phyloP scores from a whole-genome alignment of 352 stramenopile species.

The Globisporangium yorkense region DNA sequence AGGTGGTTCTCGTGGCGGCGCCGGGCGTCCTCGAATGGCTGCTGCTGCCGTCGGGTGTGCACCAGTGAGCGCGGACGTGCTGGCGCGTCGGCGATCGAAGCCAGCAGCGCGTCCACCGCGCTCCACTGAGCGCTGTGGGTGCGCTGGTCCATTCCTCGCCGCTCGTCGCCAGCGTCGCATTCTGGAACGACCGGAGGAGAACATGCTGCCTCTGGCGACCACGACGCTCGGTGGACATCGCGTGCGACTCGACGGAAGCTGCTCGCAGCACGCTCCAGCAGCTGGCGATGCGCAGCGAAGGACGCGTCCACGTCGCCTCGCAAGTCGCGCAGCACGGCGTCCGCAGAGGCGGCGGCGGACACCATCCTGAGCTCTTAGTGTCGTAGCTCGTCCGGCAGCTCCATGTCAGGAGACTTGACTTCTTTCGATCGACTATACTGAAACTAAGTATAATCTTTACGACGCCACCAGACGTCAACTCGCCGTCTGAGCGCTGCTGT shows the following conservation, averaged over 20 bases:
- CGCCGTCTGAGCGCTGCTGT: too few species aligned
- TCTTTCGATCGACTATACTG: too few species aligned
- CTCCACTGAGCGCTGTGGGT: not conserved
- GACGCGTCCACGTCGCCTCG: constrained; percentile 7
- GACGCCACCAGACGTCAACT: too few species aligned
- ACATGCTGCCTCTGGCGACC: too few species aligned
- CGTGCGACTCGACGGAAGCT: not conserved
- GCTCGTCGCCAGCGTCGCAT: not conserved
- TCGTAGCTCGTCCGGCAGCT: too few species aligned
- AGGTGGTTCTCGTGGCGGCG: not conserved
- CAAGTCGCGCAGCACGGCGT: constrained; percentile 5
- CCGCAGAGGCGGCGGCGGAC: not conserved
- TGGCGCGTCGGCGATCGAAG: constrained; percentile 1
- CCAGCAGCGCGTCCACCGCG: not conserved
- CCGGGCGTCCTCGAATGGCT: not conserved
- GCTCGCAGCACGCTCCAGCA: constrained; percentile 1
- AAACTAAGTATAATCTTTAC: too few species aligned
- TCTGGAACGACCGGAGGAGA: too few species aligned
- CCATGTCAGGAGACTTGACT: too few species aligned
- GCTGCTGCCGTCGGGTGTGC: too few species aligned
- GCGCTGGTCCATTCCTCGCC: too few species aligned
- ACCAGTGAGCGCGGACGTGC: not conserved
- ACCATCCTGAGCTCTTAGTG: too few species aligned
- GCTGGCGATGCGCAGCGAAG: constrained; percentile 5
- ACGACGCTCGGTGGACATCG: too few species aligned